Conservation (phyloP, 2,329 filamentous ascomycete genomes). For the Ophiocordyceps camponoti-floridani region DNA sequence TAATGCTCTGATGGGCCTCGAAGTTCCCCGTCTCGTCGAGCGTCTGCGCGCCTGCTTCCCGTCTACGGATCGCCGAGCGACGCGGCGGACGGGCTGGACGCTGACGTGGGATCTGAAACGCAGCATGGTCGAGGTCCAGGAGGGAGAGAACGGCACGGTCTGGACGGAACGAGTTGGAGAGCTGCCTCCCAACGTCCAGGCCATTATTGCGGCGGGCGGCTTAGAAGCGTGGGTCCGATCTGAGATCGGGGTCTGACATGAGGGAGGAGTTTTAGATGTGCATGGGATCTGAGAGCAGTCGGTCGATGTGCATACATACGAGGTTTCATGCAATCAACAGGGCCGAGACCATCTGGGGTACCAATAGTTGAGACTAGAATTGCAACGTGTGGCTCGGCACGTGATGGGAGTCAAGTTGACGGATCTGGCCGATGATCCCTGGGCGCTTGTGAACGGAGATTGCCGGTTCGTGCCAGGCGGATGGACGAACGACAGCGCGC, state of each 20-base stretch:
- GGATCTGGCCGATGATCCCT: too few relatives aligned
- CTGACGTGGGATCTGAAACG: slow-evolving; percentile 64
- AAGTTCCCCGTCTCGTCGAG: slow-evolving; percentile 48
- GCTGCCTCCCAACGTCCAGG: slow-evolving; percentile 71
- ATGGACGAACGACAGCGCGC: background rate
- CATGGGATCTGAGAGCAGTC: background rate
- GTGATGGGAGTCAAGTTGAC: too few relatives aligned
- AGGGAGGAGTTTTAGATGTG: background rate
- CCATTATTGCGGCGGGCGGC: slow-evolving; percentile 62
- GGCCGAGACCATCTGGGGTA: too few relatives aligned
- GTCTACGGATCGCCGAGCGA: slow-evolving; percentile 34
- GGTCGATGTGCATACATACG: too few relatives aligned
- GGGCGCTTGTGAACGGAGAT: too few relatives aligned
- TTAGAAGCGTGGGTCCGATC: slow-evolving; percentile 70
- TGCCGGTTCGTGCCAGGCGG: too few relatives aligned
- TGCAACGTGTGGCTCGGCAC: too few relatives aligned
- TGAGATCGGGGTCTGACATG: slow-evolving; percentile 28
- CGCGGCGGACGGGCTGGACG: slow-evolving; percentile 66
- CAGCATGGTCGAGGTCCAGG: slow-evolving; percentile 51
- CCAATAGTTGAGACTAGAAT: too few relatives aligned
- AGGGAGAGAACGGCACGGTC: slow-evolving; percentile 41
- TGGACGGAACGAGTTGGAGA: slow-evolving; percentile 76
- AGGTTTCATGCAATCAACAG: too few relatives aligned
- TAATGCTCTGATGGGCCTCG: slow-evolving; percentile 56
- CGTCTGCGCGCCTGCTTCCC: slow-evolving; percentile 44